phyloP scores from a whole-genome alignment of 2,329 filamentous ascomycete genomes.

The Pseudovirgaria hyperparasitica region DNA sequence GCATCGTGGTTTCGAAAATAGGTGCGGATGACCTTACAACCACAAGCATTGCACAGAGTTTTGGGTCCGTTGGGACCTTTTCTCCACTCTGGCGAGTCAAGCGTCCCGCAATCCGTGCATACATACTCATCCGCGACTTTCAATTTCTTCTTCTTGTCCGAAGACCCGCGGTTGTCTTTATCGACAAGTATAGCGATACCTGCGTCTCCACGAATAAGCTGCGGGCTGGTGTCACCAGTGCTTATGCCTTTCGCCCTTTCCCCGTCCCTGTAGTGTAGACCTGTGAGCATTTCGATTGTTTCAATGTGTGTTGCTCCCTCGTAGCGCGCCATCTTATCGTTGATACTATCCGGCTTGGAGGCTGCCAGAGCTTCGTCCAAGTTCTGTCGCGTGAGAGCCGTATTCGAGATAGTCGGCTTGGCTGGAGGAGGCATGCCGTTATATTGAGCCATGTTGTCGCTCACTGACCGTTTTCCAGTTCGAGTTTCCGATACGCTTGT shows the following conservation, averaged over 20 bases:
- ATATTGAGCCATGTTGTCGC: constrained; percentile 27
- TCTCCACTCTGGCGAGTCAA: constrained; percentile 91
- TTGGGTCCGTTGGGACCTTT: constrained; percentile 90
- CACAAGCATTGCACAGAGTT: constrained; percentile 91
- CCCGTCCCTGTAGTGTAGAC: constrained; percentile 74
- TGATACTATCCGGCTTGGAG: constrained; percentile 59
- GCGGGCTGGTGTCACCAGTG: constrained; percentile 69
- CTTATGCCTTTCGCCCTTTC: constrained; percentile 81
- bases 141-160: constrained; percentile 76
- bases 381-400: constrained; percentile 65
- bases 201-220: constrained; percentile 71
- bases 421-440: constrained; percentile 55
- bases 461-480: constrained; percentile 20
- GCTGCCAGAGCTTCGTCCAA: constrained; percentile 58
- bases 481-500: constrained; percentile 31
- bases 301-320: constrained; percentile 64
- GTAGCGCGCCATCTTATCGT: constrained; percentile 74
- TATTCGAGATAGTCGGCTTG: constrained; percentile 48
- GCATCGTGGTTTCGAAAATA: neutral
- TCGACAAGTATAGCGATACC: constrained; percentile 77
- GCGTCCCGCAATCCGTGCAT: constrained; percentile 87
- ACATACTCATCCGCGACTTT: constrained; percentile 80
- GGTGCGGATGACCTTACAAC: constrained; percentile 41
- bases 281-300: constrained; percentile 86
- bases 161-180: constrained; percentile 52